Evolutionary conservation across 2,329 filamentous ascomycete genomes (phyloP).

Genomic region (Pestalotiopsis sp.): DNA sequence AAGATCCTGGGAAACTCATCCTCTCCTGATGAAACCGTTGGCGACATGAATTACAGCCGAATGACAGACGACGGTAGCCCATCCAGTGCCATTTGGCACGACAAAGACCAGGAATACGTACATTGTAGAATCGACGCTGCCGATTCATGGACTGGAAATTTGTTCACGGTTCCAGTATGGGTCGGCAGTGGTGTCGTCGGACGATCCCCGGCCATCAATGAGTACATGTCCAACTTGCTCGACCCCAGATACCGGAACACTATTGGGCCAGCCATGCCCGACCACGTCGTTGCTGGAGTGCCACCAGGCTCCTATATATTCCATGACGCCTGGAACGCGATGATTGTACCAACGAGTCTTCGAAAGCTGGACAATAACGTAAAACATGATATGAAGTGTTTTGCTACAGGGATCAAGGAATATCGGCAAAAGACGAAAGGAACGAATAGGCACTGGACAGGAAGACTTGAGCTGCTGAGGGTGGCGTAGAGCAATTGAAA

Average conservation of each 20-base stretch:
- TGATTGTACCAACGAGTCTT: constrained; percentile 37
- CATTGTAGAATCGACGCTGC: constrained; percentile 23
- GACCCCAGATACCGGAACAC: constrained; percentile 33
- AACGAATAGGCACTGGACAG: constrained; percentile 29
- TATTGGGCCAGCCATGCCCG: constrained; percentile 47
- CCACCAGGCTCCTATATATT: constrained; percentile 47
- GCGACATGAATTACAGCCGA: background rate
- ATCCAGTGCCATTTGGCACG: background rate
- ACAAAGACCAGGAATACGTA: constrained; percentile 27
- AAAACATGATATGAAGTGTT: constrained; percentile 19
- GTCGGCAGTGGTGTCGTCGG: constrained; percentile 35
- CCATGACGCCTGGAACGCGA: constrained; percentile 52
- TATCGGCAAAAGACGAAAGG: constrained; percentile 26
- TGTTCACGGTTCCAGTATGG: constrained; percentile 44
- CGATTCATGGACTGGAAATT: constrained; percentile 28
- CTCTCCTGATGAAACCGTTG: background rate
- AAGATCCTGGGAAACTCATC: constrained; percentile 24
- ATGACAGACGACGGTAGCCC: background rate
- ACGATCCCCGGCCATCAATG: constrained; percentile 39
- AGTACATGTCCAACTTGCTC: constrained; percentile 48
- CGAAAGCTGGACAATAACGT: constrained; percentile 14
- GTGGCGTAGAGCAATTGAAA: background rate
- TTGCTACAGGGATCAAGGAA: constrained; percentile 29
- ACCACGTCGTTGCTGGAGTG: constrained; percentile 50
- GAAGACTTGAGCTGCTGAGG: constrained; percentile 28